Percentiles rank a stretch among this genome's conserved stretches.
Evolutionary conservation across 2,329 filamentous ascomycete genomes (phyloP).

Genomic region (Trichoderma sp.): DNA sequence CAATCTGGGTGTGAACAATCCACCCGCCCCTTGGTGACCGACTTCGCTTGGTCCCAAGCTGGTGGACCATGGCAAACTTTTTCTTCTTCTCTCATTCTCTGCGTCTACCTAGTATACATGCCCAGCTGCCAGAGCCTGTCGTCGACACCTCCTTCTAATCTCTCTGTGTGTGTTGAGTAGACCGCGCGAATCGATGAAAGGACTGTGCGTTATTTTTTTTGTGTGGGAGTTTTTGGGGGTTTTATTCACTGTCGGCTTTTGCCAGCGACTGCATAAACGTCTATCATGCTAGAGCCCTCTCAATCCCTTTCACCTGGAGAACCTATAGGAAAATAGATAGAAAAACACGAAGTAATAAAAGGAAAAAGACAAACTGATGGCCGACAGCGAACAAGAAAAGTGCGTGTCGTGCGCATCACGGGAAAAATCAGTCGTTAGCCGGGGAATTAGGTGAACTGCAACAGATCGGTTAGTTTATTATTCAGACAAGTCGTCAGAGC

Average conservation of each 20-base stretch:
- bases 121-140: slow-evolving; percentile 25
- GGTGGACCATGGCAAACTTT: neutral
- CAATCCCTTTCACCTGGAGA: slow-evolving; percentile 20
- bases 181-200: slow-evolving; percentile 10
- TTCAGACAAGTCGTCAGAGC: neutral
- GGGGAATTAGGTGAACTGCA: slow-evolving; percentile 50
- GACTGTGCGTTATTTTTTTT: slow-evolving; percentile 22
- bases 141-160: slow-evolving; percentile 11
- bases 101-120: slow-evolving; percentile 32
- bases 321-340: slow-evolving; percentile 28
- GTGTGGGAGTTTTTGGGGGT: slow-evolving; percentile 13
- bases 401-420: slow-evolving; percentile 42
- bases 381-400: slow-evolving; percentile 34
- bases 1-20: slow-evolving; percentile 26
- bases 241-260: slow-evolving; percentile 27
- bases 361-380: slow-evolving; percentile 31
- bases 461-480: slow-evolving; percentile 35
- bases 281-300: slow-evolving; percentile 36
- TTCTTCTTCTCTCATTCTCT: slow-evolving; percentile 15
- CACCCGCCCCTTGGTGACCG: slow-evolving; percentile 19
- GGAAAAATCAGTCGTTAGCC: slow-evolving; percentile 45
- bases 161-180: neutral
- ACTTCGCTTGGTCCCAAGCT: neutral
- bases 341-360: slow-evolving; percentile 31
- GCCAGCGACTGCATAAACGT: slow-evolving; percentile 29